These are phyloP conservation scores for Candida sakaeoensis DNA, from an alignment of 805 yeast species.

Conservation along the genomic window DNA sequence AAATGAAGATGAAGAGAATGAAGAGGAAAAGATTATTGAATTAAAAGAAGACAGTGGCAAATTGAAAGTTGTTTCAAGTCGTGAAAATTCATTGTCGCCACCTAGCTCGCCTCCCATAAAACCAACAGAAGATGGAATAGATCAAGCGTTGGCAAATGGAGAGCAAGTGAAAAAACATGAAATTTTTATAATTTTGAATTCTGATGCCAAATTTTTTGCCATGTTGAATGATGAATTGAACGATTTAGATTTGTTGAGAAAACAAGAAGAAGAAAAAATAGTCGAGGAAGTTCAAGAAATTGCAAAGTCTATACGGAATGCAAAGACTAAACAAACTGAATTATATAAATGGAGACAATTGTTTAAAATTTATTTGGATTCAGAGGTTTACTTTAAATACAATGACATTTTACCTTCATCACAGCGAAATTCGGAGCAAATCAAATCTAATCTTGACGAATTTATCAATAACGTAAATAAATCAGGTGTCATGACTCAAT, in stretches of 20 bases:
- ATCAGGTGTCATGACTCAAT: conserved; percentile 33
- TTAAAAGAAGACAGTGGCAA: conserved; percentile 23
- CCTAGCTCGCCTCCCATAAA: conserved; percentile 6
- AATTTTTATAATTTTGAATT: conserved; percentile 43
- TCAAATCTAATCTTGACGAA: conserved; percentile 39
- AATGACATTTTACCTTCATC: conserved; percentile 43
- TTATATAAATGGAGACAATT: conserved; percentile 68
- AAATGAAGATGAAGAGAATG: conserved; percentile 20
- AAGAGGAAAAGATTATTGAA: conserved; percentile 21
- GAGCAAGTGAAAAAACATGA: conserved; percentile 23
- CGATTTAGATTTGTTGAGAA: conserved; percentile 42
- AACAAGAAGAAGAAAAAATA: conserved; percentile 41
- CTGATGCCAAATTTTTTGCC: conserved; percentile 59
- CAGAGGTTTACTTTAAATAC: conserved; percentile 58
- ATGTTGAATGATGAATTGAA: conserved; percentile 54
- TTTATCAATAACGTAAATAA: conserved; percentile 40
- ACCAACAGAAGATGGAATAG: conserved; percentile 5
- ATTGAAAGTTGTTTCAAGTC: conserved; percentile 7
- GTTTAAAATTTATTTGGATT: conserved; percentile 61
- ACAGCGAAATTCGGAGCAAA: conserved; percentile 43
- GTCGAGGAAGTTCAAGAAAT: conserved; percentile 38
- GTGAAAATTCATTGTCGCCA: conserved; percentile 9
- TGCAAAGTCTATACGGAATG: conserved; percentile 31
- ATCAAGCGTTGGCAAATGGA: not conserved
- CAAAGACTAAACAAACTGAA: conserved; percentile 43